phyloP scores from a whole-genome alignment of 257 asterid species.

The Solanum neorickii region DNA sequence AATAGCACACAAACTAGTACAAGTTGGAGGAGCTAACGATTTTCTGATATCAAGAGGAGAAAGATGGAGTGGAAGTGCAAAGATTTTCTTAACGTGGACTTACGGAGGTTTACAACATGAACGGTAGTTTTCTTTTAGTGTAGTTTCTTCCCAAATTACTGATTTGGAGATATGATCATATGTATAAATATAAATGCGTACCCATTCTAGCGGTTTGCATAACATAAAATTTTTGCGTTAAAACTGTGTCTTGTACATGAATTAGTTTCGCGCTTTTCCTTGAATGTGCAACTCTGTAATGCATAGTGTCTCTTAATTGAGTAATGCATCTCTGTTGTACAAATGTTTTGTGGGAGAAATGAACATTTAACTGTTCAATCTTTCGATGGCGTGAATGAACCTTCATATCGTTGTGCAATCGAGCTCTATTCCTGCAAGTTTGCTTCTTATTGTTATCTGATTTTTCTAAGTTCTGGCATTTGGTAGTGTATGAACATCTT shows the following conservation, averaged over 20 bases:
- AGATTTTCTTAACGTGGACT: not conserved
- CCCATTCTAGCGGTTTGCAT: not conserved
- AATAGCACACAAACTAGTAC: not conserved
- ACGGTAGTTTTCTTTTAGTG: not conserved
- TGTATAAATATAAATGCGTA: not conserved
- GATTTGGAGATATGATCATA: not conserved
- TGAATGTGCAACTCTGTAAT: not conserved
- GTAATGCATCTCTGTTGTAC: not conserved
- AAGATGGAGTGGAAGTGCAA: not conserved
- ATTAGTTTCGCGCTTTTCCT: not conserved
- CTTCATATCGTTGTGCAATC: not conserved
- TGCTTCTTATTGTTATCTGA: not conserved
- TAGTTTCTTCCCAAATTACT: not conserved
- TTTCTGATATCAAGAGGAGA: not conserved
- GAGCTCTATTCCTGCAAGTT: not conserved
- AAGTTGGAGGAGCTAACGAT: not conserved
- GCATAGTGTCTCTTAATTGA: not conserved
- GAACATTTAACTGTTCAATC: not conserved
- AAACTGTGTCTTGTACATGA: not conserved
- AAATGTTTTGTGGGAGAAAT: not conserved
- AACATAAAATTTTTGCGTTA: not conserved
- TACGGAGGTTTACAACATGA: not conserved
- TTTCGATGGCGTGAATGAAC: not conserved
- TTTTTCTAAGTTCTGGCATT: not conserved
- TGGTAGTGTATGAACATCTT: not conserved